Evolutionary conservation across 2,329 filamentous ascomycete species (phyloP).

Genomic region (Periconia sp.): DNA sequence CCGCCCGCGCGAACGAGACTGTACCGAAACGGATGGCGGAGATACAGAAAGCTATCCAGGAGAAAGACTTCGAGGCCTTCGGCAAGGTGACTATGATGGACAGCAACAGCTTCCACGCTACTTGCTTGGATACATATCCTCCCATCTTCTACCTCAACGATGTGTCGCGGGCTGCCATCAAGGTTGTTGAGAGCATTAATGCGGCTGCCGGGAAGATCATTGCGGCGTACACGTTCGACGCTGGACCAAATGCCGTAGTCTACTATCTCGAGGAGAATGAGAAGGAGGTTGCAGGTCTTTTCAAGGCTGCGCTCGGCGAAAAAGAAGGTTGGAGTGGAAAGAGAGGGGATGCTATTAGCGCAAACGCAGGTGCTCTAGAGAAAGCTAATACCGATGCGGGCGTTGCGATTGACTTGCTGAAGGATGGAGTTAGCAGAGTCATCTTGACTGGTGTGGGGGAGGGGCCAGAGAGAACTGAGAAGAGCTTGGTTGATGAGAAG

Average conservation of each 20-base stretch:
- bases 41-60: conserved; percentile 82
- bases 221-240: conserved; percentile 96
- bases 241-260: conserved; percentile 93
- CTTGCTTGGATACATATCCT: conserved; percentile 91
- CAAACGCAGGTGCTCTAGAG: conserved; percentile 62
- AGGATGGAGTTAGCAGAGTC: conserved; percentile 82
- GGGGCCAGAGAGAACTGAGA: conserved; percentile 80
- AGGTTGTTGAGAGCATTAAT: conserved; percentile 90
- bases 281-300: conserved; percentile 74
- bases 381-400: conserved; percentile 59
- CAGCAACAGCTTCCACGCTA: conserved; percentile 95
- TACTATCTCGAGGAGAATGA: conserved; percentile 89
- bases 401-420: conserved; percentile 58
- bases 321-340: conserved; percentile 74
- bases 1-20: conserved; percentile 73
- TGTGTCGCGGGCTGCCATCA: conserved; percentile 82
- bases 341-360: conserved; percentile 60
- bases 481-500: conserved; percentile 74
- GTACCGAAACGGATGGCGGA: conserved; percentile 82
- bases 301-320: conserved; percentile 69
- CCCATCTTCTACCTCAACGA: conserved; percentile 99
- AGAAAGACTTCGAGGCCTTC: conserved; percentile 83
- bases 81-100: conserved; percentile 94
- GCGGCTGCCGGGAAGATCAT: conserved; percentile 76
- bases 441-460: conserved; percentile 93